Evolutionary conservation across 306 rosid species (phyloP), one percentile per base, ranked within the genome.

Genomic region (Calophaca sinica): DNA sequence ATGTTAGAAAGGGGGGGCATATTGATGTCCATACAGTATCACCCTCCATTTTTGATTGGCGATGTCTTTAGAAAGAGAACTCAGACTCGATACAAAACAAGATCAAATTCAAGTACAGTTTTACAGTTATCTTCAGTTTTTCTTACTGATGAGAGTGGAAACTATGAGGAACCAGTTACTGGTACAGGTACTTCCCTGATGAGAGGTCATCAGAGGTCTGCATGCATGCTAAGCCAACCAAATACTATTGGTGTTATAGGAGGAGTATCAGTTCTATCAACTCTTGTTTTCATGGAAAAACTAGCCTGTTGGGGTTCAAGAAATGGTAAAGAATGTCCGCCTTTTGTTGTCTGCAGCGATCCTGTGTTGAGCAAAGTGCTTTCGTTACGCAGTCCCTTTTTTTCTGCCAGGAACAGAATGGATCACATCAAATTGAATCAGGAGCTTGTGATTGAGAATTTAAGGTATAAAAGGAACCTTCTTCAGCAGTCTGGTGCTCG

Each of bases 271-370:
- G 91, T 82, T 50, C 79, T 75, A 53, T 90, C 98, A 57, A 88
- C 92, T 69, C 82, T 93, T 46, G 75, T 93, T 75, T 93, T 90
- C 94, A 52, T 93, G 83, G 98, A 93, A 75, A 93, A 93, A 78
- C 92, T 93, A 53, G 96, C 84, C 39, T 83, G 86, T 79, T 89
- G 89, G 96, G 80, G 94, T 50, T 61, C 85, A 70, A 90, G 85
- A 63, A 78, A 80, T 50, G 92, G 94, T 31, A 78, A 79, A 50
- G 82, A 76, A 52, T 85, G 97, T 61, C 87, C 91, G 2, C 97
- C 97, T 35, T 92, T 92, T 38, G 87, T 92, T 45, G 93, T 88
- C 14, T 90, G 93, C 78, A 90, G 88, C 5, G 97, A 92, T 78
- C 85, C 91, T 5, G 67, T 66, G 33, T 77, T 85, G n/a, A 81